A percentile compares a stretch with the other conserved stretches of the same genome.
These are phyloP conservation scores for Clarireedia paspali DNA, from an alignment of 2,329 filamentous ascomycete genomes.

Conservation along the genomic window DNA sequence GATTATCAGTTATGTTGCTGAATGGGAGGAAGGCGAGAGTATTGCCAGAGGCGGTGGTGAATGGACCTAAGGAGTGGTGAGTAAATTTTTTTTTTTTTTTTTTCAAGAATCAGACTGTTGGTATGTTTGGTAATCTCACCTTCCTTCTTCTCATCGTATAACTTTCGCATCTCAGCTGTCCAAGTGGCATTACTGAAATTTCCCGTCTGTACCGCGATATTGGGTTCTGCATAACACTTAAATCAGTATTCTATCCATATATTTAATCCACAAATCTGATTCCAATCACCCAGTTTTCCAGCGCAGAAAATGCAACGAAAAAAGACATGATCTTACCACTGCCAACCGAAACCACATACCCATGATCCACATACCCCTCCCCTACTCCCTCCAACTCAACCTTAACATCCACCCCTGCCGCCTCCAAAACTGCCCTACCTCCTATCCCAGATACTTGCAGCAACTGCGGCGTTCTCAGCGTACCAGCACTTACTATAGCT, in stretches of 20 bases:
- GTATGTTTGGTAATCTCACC: background rate
- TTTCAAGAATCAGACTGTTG: background rate
- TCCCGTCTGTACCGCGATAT: background rate
- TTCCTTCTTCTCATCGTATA: constrained; percentile 5
- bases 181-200: constrained; percentile 9
- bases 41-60: constrained; percentile 3
- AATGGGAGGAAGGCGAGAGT: background rate
- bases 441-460: constrained; percentile 46
- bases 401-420: constrained; percentile 35
- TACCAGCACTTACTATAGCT: constrained; percentile 42
- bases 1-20: background rate
- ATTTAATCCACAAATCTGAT: background rate
- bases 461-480: constrained; percentile 44
- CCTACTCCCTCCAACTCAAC: constrained; percentile 43
- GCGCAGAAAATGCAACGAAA: background rate
- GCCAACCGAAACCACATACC: background rate
- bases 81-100: background rate
- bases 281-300: background rate
- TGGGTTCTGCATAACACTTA: background rate
- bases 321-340: background rate
- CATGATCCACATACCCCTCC: constrained; percentile 41
- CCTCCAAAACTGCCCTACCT: constrained; percentile 34
- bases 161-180: constrained; percentile 1
- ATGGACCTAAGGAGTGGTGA: background rate
- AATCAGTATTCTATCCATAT: background rate